phyloP scores from a whole-genome alignment of 164 flowering plant species.

The Magnolia officinalis region DNA sequence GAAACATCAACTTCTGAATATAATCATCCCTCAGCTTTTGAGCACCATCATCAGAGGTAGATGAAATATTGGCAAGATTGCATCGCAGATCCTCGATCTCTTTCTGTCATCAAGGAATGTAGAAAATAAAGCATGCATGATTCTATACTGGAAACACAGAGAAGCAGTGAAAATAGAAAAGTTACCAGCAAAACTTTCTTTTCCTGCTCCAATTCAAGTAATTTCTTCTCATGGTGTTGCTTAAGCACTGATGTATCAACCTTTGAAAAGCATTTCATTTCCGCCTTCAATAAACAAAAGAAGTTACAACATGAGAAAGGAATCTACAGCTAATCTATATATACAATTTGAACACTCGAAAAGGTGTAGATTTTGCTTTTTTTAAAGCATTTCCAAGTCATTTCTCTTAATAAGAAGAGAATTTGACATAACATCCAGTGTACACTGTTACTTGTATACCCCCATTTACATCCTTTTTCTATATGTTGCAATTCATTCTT shows the following conservation, averaged over 20 bases:
- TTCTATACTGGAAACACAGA: neutral
- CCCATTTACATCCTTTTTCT: too few species aligned
- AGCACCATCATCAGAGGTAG: conserved; percentile 77
- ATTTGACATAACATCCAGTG: too few species aligned
- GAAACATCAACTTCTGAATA: conserved; percentile 80
- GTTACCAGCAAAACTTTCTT: conserved; percentile 67
- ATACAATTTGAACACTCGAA: neutral
- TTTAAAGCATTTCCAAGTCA: too few species aligned
- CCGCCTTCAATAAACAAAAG: conserved; percentile 57
- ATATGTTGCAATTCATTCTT: too few species aligned
- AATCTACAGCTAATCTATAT: neutral
- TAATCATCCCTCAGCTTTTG: conserved; percentile 83
- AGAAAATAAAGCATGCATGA: neutral
- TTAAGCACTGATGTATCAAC: conserved; percentile 74
- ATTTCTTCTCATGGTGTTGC: conserved; percentile 94
- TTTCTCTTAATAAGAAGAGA: too few species aligned
- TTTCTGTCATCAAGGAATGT: conserved; percentile 45
- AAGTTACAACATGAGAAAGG: neutral
- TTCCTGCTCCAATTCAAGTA: conserved; percentile 82
- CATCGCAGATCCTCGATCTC: conserved; percentile 76
- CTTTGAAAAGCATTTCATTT: conserved; percentile 75
- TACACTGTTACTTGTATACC: too few species aligned
- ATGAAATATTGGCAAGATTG: conserved; percentile 68
- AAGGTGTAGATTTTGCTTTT: neutral
- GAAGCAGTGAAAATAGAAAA: conserved; percentile 5